Evolutionary conservation across 768 basidiomycete genomes (phyloP).

Genomic region (Hygrophorus pudorinus): DNA sequence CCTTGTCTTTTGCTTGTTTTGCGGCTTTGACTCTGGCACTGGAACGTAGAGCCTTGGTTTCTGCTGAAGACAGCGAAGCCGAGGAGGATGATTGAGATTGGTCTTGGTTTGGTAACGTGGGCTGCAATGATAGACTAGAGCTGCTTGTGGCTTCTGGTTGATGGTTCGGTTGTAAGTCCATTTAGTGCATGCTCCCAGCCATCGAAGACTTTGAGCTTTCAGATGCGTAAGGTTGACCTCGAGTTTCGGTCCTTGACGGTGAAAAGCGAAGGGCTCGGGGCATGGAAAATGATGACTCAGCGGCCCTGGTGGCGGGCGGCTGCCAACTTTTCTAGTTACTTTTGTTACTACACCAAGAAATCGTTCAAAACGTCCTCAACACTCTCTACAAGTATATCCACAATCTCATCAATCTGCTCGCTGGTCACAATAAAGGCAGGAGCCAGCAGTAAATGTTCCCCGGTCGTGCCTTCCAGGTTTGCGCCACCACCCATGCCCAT

Average conservation of each 20-base stretch:
- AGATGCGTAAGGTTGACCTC: slow-evolving; percentile 4
- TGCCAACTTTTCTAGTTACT: neutral
- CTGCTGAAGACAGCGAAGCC: slow-evolving; percentile 31
- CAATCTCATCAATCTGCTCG: slow-evolving; percentile 61
- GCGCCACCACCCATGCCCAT: slow-evolving; percentile 71
- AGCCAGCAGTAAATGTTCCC: slow-evolving; percentile 62
- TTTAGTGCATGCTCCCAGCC: slow-evolving; percentile 85
- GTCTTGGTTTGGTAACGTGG: slow-evolving; percentile 27
- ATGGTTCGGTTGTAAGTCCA: slow-evolving; percentile 77
- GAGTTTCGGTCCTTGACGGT: slow-evolving; percentile 4
- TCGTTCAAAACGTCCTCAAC: slow-evolving; percentile 37
- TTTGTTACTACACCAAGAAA: neutral
- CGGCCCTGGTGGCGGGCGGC: too few species aligned
- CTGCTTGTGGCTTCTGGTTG: slow-evolving; percentile 62
- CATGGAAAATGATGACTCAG: neutral
- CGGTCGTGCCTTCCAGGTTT: slow-evolving; percentile 58
- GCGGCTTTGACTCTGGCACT: slow-evolving; percentile 71
- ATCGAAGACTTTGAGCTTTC: slow-evolving; percentile 48
- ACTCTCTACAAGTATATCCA: slow-evolving; percentile 51
- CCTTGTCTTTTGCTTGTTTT: slow-evolving; percentile 47
- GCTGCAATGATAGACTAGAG: slow-evolving; percentile 45
- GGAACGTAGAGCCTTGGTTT: slow-evolving; percentile 54
- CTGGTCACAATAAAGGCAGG: slow-evolving; percentile 74
- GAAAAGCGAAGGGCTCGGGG: slow-evolving; percentile 9
- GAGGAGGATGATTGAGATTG: slow-evolving; percentile 24